Base-by-base conservation (phyloP, 2,329 filamentous ascomycete species). In the Teratosphaeria destructans region DNA sequence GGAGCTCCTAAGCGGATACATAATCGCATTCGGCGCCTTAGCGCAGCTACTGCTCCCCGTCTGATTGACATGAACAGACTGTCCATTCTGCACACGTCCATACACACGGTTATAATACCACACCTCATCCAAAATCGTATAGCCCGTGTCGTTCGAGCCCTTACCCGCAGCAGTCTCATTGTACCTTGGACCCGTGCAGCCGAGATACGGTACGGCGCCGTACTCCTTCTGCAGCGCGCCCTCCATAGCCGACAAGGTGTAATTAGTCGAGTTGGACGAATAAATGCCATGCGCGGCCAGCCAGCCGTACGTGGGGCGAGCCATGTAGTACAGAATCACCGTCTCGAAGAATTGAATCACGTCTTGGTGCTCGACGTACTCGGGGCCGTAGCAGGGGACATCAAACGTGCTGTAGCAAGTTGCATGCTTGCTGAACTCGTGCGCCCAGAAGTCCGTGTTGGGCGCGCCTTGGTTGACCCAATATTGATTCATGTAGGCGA, bases 391-490 rank as follows among this genome's bases (percentile, higher is more conserved):
- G 78, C 85, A 88, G 34, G 82, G 79, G 5, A 77, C 72, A 67
- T 87, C 83, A 68, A 88, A 87, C 61, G 81, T 86, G 54, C 79
- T 83, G 76, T 76, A 87, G 77, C 85, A 88, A 14, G 85, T 87
- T 2, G 79, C 85, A 49, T 64, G 62, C 57, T 62, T 62, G 55
- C 54, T 55, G 62, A 67, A 67, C 43, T 69, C 67, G 58, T 69
- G 67, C 8, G 73, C 85, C 84, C 85, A 87, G 73, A 88, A 82
- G 37, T 80, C 77, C 56, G 74, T 70, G 73, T 84, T 87, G 14
- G 79, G 76, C 55, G 79, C 78, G 61, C 74, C 74, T 64, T 82
- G 82, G 55, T 78, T 79, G 64, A 86, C 78, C 85, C 85, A 88
- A 78, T 78, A 80, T 67, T 79, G 84, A 68, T 84, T 82, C 85